Evolutionary conservation across 768 basidiomycete genomes (phyloP).

Genomic region (Panus rudis): DNA sequence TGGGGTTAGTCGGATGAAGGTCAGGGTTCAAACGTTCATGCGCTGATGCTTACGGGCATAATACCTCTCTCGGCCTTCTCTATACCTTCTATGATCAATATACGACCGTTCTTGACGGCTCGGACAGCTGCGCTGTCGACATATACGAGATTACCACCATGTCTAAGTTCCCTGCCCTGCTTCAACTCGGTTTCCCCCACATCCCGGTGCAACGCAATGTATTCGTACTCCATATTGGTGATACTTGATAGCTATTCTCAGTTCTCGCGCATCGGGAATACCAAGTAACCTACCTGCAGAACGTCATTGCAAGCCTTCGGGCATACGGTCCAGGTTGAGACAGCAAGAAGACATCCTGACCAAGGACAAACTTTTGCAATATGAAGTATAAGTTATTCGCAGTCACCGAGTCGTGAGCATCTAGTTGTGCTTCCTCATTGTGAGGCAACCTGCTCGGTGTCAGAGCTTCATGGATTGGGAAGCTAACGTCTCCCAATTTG

Average conservation of each 20-base stretch:
- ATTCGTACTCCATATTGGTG: conserved; percentile 64
- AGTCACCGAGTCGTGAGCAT: conserved; percentile 45
- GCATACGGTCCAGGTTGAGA: conserved; percentile 67
- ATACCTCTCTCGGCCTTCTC: conserved; percentile 70
- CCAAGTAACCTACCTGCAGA: conserved; percentile 40
- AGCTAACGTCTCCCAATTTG: conserved; percentile 49
- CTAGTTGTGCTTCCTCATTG: conserved; percentile 35
- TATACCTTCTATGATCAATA: conserved; percentile 63
- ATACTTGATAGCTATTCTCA: conserved; percentile 27
- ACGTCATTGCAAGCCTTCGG: conserved; percentile 52
- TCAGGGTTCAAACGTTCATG: background rate
- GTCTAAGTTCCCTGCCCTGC: conserved; percentile 59
- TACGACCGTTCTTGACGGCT: conserved; percentile 57
- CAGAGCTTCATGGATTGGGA: conserved; percentile 43
- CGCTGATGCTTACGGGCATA: conserved; percentile 45
- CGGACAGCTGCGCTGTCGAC: conserved; percentile 62
- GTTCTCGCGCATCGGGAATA: background rate
- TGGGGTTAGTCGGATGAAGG: background rate
- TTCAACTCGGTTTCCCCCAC: conserved; percentile 70
- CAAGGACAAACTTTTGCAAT: conserved; percentile 61
- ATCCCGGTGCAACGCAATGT: conserved; percentile 59
- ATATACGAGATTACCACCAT: conserved; percentile 57
- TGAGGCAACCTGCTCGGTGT: conserved; percentile 44
- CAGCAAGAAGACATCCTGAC: conserved; percentile 60
- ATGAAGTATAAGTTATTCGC: conserved; percentile 56